Evolutionary conservation across 257 asterid genomes (phyloP).

Genomic region (Eucommia ulmoides): DNA sequence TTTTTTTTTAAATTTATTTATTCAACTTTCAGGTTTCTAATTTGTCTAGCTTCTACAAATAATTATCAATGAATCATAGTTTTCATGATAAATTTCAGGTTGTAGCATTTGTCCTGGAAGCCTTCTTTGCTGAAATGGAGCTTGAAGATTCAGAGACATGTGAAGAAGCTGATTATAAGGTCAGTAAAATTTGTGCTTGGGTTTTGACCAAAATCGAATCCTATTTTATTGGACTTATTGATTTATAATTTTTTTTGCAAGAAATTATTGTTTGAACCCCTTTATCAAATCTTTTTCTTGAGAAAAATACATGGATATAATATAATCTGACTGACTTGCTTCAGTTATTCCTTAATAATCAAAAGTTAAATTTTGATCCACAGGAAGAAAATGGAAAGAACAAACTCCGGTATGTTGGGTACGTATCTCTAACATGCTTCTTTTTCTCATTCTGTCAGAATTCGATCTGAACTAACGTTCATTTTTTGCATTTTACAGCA

Average conservation of each 20-base stretch:
- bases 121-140: conserved; percentile 94
- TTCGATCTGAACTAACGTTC: neutral
- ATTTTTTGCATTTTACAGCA: conserved; percentile 30
- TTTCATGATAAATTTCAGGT: conserved; percentile 33
- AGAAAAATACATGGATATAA: too few species aligned
- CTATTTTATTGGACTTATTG: too few species aligned
- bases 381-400: conserved; percentile 40
- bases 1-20: neutral
- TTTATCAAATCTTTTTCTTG: too few species aligned
- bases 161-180: conserved; percentile 38
- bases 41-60: too few species aligned
- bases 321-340: too few species aligned
- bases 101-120: conserved; percentile 96
- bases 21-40: neutral
- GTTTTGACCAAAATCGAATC: too few species aligned
- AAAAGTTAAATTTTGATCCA: too few species aligned
- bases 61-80: neutral
- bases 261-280: too few species aligned
- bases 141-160: conserved; percentile 44
- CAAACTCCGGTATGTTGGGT: conserved; percentile 55
- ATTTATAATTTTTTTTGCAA: too few species aligned
- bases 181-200: conserved; percentile 21
- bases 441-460: neutral
- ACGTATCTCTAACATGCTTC: conserved; percentile 5
- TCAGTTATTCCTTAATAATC: too few species aligned